A percentile compares a stretch with the other conserved stretches of the same genome.
Evolutionary conservation across 148 eudicot genomes (phyloP).

Genomic region (Salicornia ramosissima): DNA sequence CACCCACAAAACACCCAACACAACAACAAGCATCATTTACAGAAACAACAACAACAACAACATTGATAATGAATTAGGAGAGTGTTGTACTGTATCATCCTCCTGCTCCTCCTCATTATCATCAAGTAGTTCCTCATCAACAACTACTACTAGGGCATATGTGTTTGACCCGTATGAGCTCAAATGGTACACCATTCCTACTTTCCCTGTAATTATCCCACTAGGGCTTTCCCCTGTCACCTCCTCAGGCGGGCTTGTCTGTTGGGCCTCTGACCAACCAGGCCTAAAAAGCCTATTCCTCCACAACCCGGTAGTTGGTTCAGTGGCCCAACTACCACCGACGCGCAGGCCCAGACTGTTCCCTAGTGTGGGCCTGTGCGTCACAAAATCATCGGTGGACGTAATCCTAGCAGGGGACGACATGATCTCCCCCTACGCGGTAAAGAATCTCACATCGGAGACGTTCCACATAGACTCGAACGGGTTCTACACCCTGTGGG

Average conservation of each 20-base stretch:
- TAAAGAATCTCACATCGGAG: constrained; percentile 76
- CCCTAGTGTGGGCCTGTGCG: constrained; percentile 59
- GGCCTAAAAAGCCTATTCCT: constrained; percentile 65
- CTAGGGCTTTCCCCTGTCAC: constrained; percentile 63
- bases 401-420: constrained; percentile 84
- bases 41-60: constrained; percentile 21
- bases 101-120: too few relatives aligned
- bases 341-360: constrained; percentile 57
- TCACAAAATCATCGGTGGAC: constrained; percentile 50
- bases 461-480: constrained; percentile 62
- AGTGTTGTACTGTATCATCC: background rate
- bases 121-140: too few relatives aligned
- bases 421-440: constrained; percentile 89
- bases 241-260: constrained; percentile 71
- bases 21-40: constrained; percentile 24
- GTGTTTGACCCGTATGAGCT: constrained; percentile 70
- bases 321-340: constrained; percentile 58
- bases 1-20: constrained; percentile 44
- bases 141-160: constrained; percentile 33
- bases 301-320: constrained; percentile 60
- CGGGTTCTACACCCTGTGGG: constrained; percentile 75
- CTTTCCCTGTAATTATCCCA: constrained; percentile 57
- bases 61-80: background rate
- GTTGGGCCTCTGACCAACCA: constrained; percentile 65
- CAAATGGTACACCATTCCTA: constrained; percentile 57